phyloP scores from a whole-genome alignment of 2,329 filamentous ascomycete species.

The Stenocarpella maydis region DNA sequence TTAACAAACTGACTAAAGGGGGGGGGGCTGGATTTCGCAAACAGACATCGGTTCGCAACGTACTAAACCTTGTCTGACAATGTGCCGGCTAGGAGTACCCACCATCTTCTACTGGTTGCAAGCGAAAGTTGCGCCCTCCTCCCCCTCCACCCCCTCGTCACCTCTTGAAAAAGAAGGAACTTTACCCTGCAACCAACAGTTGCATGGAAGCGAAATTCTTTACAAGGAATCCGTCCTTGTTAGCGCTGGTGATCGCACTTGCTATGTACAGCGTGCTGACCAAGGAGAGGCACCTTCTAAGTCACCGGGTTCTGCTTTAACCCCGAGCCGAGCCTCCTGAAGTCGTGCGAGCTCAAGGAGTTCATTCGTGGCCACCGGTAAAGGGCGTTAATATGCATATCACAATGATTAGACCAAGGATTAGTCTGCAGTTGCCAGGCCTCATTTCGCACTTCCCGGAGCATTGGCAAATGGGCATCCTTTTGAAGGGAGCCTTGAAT shows the following conservation, averaged over 20 bases:
- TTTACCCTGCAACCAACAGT: too few relatives aligned
- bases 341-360: not conserved
- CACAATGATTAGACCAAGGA: not conserved
- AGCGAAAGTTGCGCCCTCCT: too few relatives aligned
- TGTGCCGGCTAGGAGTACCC: too few relatives aligned
- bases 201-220: constrained; percentile 1
- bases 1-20: too few relatives aligned
- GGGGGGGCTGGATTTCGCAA: too few relatives aligned
- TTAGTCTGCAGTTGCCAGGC: not conserved
- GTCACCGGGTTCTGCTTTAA: not conserved
- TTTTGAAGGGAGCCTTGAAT: not conserved
- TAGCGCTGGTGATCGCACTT: not conserved
- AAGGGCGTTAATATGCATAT: not conserved
- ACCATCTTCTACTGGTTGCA: too few relatives aligned
- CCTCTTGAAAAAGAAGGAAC: too few relatives aligned
- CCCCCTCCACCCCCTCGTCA: too few relatives aligned
- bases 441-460: not conserved
- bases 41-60: too few relatives aligned
- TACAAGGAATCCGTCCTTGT: not conserved
- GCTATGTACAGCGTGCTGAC: not conserved
- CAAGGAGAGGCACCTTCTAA: not conserved
- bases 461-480: not conserved
- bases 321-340: not conserved
- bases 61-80: too few relatives aligned
- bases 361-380: not conserved